Evolutionary conservation across 2,329 filamentous ascomycete species (phyloP).

Genomic region (Escovopsis sp.): DNA sequence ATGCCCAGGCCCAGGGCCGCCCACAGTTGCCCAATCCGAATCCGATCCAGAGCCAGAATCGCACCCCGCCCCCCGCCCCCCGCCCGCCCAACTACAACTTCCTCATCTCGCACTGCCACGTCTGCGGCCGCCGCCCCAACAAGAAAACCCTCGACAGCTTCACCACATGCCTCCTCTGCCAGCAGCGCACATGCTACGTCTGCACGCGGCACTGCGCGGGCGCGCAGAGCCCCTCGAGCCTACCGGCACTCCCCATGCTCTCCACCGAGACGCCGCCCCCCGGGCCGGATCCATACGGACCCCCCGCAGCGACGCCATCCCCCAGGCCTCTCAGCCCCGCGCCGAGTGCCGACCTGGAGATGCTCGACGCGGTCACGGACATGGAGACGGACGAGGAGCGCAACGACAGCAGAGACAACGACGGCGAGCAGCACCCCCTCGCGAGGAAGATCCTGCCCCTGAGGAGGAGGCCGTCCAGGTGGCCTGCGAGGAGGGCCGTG

Average conservation of each 20-base stretch:
- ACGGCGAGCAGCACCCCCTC: conserved; percentile 1
- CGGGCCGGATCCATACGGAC: no score
- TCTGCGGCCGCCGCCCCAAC: conserved; percentile 50
- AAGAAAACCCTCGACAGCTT: conserved; percentile 50
- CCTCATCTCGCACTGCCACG: conserved; percentile 38
- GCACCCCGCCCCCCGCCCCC: no score
- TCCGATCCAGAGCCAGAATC: no score
- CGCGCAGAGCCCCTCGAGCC: no score
- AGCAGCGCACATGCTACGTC: conserved; percentile 49
- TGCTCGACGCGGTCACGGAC: conserved; percentile 27
- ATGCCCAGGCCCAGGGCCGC: no score
- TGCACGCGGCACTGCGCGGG: conserved; percentile 52
- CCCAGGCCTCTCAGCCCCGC: conserved; percentile 7
- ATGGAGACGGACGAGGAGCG: no score
- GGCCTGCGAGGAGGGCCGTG: conserved; percentile 8
- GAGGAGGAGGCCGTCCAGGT: no score
- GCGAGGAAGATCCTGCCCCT: no score
- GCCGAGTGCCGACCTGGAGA: conserved; percentile 24
- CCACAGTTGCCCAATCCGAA: no score
- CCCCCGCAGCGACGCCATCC: conserved; percentile 6
- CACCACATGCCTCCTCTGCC: conserved; percentile 47
- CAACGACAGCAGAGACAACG: conserved; percentile 1
- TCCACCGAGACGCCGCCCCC: no score
- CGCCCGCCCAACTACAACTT: conserved; percentile 16
- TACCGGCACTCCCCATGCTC: no score